Evolutionary conservation across 208 protist species (phyloP), one percentile per base, ranked within the genome.

Genomic region (Leishmania gerbilli): DNA sequence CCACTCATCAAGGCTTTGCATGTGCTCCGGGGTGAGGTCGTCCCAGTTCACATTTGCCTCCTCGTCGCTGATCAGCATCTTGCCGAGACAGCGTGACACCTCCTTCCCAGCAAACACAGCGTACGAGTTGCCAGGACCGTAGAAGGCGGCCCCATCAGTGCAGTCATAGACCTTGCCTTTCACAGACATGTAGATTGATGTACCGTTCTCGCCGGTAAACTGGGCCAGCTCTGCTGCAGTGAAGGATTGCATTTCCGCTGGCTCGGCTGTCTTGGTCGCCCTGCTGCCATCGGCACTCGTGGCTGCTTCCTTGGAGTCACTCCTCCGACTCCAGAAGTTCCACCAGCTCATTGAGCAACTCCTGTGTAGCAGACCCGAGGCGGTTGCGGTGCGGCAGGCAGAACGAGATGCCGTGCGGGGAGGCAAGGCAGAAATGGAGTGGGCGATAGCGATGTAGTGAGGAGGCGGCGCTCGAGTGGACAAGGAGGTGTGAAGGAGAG

Each of bases 131-230:
- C 95, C 95, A n/a, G 84, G 81, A 5, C 91, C 93, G 83, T 97
- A 97, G 75, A 96, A 96, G 64, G 90, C 82, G 17, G 84, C 80
- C 5, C 82, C 95, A 8, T 84, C 76, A 51, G 67, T 91, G 82
- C 92, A 95, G 69, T 96, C 92, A 76, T 96, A 96, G 42, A 97
- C 92, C 55, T 90, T 88, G 7, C 90, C 91, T 79, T 92, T 96
- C 45, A 95, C 88, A 6, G 91, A 95, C 17, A 97, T 89, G 79
- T 96, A 96, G 47, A 96, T 91, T 8, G 89, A 80, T 0, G 24
- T 45, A 1, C 86, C 89, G 40, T 84, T 81, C 72, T 78, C 84
- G 1, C 95, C 93, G 11, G 84, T 83, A 74, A 87, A 90, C 8
- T 77, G n/a, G 27, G 86, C 72, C 6, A 97, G 86, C 62, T 93